Conservation (phyloP, 768 basidiomycete species). For the Suillus decipiens region DNA sequence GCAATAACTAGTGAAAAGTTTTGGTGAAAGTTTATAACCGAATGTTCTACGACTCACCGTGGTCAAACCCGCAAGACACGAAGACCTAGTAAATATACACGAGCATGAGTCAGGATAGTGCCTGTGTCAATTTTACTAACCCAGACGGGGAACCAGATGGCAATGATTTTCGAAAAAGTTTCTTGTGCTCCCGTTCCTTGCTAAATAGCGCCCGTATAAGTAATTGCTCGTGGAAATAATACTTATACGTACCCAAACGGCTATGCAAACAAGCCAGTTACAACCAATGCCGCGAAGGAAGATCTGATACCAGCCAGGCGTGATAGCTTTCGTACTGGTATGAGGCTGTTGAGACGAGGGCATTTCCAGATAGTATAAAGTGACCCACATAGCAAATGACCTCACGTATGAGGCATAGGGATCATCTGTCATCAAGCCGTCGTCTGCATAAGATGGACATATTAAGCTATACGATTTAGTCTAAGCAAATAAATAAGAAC, state of each 20-base stretch:
- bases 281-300: constrained; percentile 75
- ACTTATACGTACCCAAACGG: constrained; percentile 60
- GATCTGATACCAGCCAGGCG: constrained; percentile 72
- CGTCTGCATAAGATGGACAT: constrained; percentile 39
- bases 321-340: constrained; percentile 58
- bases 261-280: constrained; percentile 75
- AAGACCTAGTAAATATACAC: constrained; percentile 47
- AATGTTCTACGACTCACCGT: constrained; percentile 45
- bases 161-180: constrained; percentile 68
- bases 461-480: constrained; percentile 5
- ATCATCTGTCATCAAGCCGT: constrained; percentile 55
- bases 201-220: constrained; percentile 34
- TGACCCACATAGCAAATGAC: constrained; percentile 58
- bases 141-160: constrained; percentile 77
- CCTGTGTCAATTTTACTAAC: constrained; percentile 33
- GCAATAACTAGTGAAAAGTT: constrained; percentile 51
- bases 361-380: neutral
- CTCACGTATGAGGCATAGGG: constrained; percentile 59
- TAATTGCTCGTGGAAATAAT: constrained; percentile 6
- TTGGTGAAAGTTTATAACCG: neutral
- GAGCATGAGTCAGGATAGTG: constrained; percentile 4
- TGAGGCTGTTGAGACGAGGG: neutral
- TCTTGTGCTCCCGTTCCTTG: constrained; percentile 71
- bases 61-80: constrained; percentile 70
- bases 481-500: constrained; percentile 21